Evolutionary conservation across 768 basidiomycete genomes (phyloP).

Genomic region (Phaeolepiota aurea): DNA sequence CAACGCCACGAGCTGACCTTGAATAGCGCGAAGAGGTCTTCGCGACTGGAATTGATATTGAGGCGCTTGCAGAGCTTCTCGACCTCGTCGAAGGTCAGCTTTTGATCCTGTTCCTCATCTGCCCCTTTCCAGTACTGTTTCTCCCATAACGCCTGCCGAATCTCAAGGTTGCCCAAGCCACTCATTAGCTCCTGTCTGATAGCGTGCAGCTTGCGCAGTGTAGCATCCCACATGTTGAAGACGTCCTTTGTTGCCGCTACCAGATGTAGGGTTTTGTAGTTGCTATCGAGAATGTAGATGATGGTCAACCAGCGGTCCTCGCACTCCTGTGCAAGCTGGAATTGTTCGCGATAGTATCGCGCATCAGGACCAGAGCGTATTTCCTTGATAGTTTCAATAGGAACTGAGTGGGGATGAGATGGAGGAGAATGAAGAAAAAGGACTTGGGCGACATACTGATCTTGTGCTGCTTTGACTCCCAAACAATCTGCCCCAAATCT

Average conservation of each 20-base stretch:
- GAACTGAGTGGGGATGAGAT: conserved; percentile 39
- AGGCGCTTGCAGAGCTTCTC: conserved; percentile 64
- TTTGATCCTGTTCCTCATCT: conserved; percentile 51
- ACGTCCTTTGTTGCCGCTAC: conserved; percentile 56
- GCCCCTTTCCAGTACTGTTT: conserved; percentile 78
- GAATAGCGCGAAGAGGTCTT: conserved; percentile 55
- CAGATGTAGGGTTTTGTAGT: conserved; percentile 82
- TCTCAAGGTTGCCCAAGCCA: conserved; percentile 59
- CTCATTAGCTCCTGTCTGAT: conserved; percentile 72
- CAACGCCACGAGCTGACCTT: conserved; percentile 27
- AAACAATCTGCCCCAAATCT: conserved; percentile 75
- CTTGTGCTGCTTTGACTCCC: conserved; percentile 63
- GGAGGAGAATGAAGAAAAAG: conserved; percentile 20
- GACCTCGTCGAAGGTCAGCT: conserved; percentile 66
- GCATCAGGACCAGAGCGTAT: conserved; percentile 73
- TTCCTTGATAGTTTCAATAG: conserved; percentile 85
- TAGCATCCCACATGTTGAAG: conserved; percentile 50
- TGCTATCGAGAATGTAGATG: conserved; percentile 70
- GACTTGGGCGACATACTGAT: conserved; percentile 50
- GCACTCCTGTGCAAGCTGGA: conserved; percentile 56
- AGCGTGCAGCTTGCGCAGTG: conserved; percentile 57
- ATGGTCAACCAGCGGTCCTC: conserved; percentile 83
- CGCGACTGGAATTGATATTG: conserved; percentile 55
- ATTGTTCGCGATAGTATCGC: conserved; percentile 67
- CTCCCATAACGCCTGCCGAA: conserved; percentile 74